Percentiles rank a stretch among this genome's conserved stretches.
Conservation (phyloP, 352 stramenopile genomes). For the Elongisporangium undulatum region DNA sequence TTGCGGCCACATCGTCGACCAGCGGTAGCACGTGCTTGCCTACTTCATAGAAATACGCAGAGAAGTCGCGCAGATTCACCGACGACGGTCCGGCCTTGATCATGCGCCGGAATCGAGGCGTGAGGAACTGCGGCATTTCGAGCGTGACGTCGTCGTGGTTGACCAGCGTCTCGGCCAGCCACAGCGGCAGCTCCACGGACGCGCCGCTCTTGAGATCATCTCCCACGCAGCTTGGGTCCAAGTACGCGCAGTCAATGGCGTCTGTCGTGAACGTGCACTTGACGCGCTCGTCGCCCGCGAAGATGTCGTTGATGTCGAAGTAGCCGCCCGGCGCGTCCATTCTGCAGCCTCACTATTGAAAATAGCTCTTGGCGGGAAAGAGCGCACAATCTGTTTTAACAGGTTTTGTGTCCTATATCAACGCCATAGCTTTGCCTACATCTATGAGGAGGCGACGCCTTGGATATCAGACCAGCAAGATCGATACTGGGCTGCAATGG, state of each 20-base stretch:
- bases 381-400: not conserved
- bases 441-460: not conserved
- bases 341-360: slow-evolving; percentile 3
- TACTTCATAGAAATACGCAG: slow-evolving; percentile 66
- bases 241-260: slow-evolving; percentile 61
- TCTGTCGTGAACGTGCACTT: slow-evolving; percentile 73
- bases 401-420: not conserved
- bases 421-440: not conserved
- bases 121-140: slow-evolving; percentile 58
- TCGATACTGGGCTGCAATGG: not conserved
- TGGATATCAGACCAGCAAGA: not conserved
- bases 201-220: slow-evolving; percentile 40
- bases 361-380: slow-evolving; percentile 6
- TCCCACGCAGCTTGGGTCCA: slow-evolving; percentile 61
- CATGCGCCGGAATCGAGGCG: slow-evolving; percentile 71
- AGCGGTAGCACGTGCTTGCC: slow-evolving; percentile 52
- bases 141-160: slow-evolving; percentile 47
- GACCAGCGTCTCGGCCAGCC: slow-evolving; percentile 57
- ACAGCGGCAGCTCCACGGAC: slow-evolving; percentile 72
- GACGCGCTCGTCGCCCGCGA: slow-evolving; percentile 76
- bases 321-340: slow-evolving; percentile 27
- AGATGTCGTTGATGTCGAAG: slow-evolving; percentile 71
- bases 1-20: slow-evolving; percentile 34
- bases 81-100: slow-evolving; percentile 71
- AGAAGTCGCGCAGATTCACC: slow-evolving; percentile 78